phyloP scores from a whole-genome alignment of 805 yeast genomes.

The Saccharomyces eubayanus region DNA sequence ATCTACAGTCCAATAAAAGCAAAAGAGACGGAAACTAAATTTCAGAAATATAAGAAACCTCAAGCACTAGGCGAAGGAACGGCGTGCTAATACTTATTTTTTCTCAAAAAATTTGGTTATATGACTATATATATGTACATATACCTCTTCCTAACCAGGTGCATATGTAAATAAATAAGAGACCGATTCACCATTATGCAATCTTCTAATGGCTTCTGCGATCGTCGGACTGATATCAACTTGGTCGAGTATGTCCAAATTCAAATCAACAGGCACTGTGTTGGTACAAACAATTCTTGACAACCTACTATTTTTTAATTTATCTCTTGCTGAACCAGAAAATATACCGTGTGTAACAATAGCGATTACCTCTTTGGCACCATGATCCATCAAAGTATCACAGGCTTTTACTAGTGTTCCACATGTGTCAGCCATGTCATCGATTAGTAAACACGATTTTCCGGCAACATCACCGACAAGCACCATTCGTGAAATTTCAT shows the following conservation, averaged over 20 bases:
- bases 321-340: constrained; percentile 73
- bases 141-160: constrained; percentile 24
- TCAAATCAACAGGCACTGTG: constrained; percentile 75
- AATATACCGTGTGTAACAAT: constrained; percentile 94
- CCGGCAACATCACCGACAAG: constrained; percentile 87
- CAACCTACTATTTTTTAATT: constrained; percentile 58
- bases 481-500: constrained; percentile 92
- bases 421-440: constrained; percentile 98
- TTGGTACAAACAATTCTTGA: constrained; percentile 82
- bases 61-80: background rate
- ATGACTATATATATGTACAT: background rate
- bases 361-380: constrained; percentile 81
- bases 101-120: background rate
- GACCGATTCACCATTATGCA: constrained; percentile 94
- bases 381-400: constrained; percentile 68
- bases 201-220: constrained; percentile 89
- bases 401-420: constrained; percentile 95
- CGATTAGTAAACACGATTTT: constrained; percentile 78
- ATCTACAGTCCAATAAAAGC: background rate
- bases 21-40: background rate
- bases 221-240: constrained; percentile 79
- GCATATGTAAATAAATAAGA: constrained; percentile 77
- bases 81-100: background rate
- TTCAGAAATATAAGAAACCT: background rate
- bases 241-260: constrained; percentile 59